These are phyloP conservation scores for Dendrocalamus sinicus DNA, from an alignment of 176 grass and related monocot species.

Conservation along the genomic window DNA sequence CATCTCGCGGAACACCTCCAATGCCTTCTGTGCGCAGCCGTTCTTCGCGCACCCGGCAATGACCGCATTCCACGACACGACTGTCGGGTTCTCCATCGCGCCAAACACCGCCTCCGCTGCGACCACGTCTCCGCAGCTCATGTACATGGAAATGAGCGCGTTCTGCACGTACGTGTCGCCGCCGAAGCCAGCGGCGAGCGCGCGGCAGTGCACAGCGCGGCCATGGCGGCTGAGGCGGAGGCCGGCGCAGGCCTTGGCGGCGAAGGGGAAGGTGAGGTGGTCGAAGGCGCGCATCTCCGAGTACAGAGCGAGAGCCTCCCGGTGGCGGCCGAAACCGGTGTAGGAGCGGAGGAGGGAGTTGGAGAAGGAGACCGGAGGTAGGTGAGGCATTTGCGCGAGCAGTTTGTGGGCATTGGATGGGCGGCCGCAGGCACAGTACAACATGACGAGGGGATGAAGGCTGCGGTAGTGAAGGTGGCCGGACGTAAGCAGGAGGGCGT, in stretches of 20 bases:
- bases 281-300: constrained; percentile 57
- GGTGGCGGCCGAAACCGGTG: constrained; percentile 34
- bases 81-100: constrained; percentile 41
- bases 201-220: constrained; percentile 52
- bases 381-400: constrained; percentile 54
- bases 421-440: constrained; percentile 29
- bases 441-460: constrained; percentile 21
- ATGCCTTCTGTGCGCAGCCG: constrained; percentile 42
- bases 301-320: constrained; percentile 55
- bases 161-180: constrained; percentile 68
- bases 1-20: constrained; percentile 57
- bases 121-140: constrained; percentile 50
- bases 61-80: constrained; percentile 69
- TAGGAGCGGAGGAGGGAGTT: constrained; percentile 69
- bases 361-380: constrained; percentile 24
- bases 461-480: constrained; percentile 34
- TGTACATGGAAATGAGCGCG: constrained; percentile 61
- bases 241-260: constrained; percentile 60
- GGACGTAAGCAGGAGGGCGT: constrained; percentile 58
- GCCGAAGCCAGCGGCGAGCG: constrained; percentile 53
- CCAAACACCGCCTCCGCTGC: constrained; percentile 50
- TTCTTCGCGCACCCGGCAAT: constrained; percentile 56
- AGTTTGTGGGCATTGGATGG: constrained; percentile 48
- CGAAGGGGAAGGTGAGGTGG: constrained; percentile 72
- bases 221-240: constrained; percentile 43